Conservation (phyloP, 768 basidiomycete species). For the Suillus spraguei region DNA sequence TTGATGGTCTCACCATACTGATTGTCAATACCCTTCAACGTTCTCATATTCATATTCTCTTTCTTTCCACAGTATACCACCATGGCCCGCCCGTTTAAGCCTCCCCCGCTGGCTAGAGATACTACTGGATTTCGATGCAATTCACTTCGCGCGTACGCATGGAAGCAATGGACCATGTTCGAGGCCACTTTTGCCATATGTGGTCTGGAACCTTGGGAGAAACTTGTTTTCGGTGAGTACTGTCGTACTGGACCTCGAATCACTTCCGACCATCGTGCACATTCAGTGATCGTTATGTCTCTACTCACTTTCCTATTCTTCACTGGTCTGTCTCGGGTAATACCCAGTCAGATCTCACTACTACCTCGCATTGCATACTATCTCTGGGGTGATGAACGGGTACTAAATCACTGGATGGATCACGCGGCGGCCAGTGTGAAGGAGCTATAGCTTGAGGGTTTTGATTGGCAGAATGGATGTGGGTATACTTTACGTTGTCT, state of each 20-base stretch:
- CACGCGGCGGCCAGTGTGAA: conserved; percentile 8
- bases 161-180: conserved; percentile 51
- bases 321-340: conserved; percentile 50
- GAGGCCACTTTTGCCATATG: conserved; percentile 55
- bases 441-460: conserved; percentile 3
- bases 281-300: conserved; percentile 39
- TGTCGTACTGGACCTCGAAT: background rate
- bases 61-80: background rate
- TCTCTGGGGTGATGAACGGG: conserved; percentile 45
- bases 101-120: background rate
- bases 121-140: conserved; percentile 8
- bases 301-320: conserved; percentile 42
- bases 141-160: conserved; percentile 30
- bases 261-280: background rate
- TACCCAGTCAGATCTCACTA: conserved; percentile 54
- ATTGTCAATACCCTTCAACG: background rate
- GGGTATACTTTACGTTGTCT: conserved; percentile 1
- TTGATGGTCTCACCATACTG: conserved; percentile 1
- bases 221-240: conserved; percentile 50
- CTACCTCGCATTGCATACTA: conserved; percentile 55
- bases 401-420: conserved; percentile 17
- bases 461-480: background rate
- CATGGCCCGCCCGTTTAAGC: conserved; percentile 1
- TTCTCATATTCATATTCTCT: background rate
- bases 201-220: conserved; percentile 67